Evolutionary conservation across 768 basidiomycete genomes (phyloP).

Genomic region (Austroboletus festivus): DNA sequence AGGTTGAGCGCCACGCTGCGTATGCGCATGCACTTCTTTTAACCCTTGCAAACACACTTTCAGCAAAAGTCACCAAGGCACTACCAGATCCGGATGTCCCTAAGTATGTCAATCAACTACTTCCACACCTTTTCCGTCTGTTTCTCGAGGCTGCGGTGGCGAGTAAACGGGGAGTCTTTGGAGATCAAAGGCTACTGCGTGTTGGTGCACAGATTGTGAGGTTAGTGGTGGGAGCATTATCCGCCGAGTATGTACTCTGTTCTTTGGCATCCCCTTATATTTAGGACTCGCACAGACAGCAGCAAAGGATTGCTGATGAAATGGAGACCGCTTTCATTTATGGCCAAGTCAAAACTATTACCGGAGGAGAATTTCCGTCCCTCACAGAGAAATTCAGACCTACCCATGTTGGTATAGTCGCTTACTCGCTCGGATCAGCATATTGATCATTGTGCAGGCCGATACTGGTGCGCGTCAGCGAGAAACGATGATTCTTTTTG

Average conservation of each 20-base stretch:
- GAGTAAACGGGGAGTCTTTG: slow-evolving; percentile 23
- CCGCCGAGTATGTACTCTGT: slow-evolving; percentile 54
- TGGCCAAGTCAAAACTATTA: slow-evolving; percentile 46
- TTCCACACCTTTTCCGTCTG: slow-evolving; percentile 69
- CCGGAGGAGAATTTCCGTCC: slow-evolving; percentile 50
- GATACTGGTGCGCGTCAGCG: slow-evolving; percentile 41
- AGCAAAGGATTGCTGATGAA: slow-evolving; percentile 51
- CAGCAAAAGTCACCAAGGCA: slow-evolving; percentile 41
- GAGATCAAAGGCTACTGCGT: slow-evolving; percentile 36
- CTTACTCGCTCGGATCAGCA: background rate
- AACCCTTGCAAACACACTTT: slow-evolving; percentile 62
- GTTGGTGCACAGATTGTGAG: slow-evolving; percentile 65
- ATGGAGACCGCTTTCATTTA: slow-evolving; percentile 41
- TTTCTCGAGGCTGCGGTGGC: slow-evolving; percentile 42
- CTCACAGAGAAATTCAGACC: slow-evolving; percentile 41
- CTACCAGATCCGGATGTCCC: slow-evolving; percentile 66
- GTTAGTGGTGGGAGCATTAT: slow-evolving; percentile 60
- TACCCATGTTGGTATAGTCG: slow-evolving; percentile 42
- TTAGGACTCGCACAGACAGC: slow-evolving; percentile 41
- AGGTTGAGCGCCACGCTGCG: slow-evolving; percentile 64
- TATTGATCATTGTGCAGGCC: slow-evolving; percentile 11
- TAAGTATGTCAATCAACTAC: slow-evolving; percentile 75
- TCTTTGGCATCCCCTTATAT: background rate
- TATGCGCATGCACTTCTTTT: slow-evolving; percentile 83
- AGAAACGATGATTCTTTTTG: slow-evolving; percentile 64